phyloP scores from a whole-genome alignment of 352 stramenopile species.

The Phytophthora rubi region DNA sequence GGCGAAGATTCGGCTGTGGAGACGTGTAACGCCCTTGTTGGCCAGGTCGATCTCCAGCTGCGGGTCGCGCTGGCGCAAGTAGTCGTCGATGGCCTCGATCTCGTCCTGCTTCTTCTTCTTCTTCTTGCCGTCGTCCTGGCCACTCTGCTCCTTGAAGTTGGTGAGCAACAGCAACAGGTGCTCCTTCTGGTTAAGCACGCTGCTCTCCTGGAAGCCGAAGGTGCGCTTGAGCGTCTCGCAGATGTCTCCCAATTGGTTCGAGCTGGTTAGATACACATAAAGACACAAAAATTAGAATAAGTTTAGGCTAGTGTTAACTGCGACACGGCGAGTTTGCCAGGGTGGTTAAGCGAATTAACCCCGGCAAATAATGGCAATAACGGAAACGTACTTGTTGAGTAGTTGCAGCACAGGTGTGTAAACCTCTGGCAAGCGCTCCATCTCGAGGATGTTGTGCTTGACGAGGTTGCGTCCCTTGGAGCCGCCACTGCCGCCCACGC shows the following conservation, averaged over 20 bases:
- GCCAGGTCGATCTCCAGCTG: slow-evolving; percentile 76
- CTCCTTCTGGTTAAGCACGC: slow-evolving; percentile 76
- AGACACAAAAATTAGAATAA: not conserved
- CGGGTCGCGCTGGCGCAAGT: slow-evolving; percentile 60
- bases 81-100: slow-evolving; percentile 43
- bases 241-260: slow-evolving; percentile 57
- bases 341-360: not conserved
- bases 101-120: slow-evolving; percentile 50
- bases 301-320: not conserved
- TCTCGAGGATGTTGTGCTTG: slow-evolving; percentile 80
- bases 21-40: slow-evolving; percentile 64
- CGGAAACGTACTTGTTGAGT: slow-evolving; percentile 43
- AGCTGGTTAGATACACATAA: slow-evolving; percentile 14
- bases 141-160: slow-evolving; percentile 79
- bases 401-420: slow-evolving; percentile 73
- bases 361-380: no score
- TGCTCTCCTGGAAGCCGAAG: slow-evolving; percentile 96
- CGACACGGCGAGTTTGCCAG: not conserved
- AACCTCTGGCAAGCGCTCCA: slow-evolving; percentile 61
- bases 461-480: slow-evolving; percentile 37
- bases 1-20: slow-evolving; percentile 73
- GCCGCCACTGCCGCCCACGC: slow-evolving; percentile 25
- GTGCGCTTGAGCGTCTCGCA: slow-evolving; percentile 94
- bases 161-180: slow-evolving; percentile 78
- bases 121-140: slow-evolving; percentile 49